Evolutionary conservation across 2,329 filamentous ascomycete species (phyloP).

Genomic region (Fusarium ramigenum): DNA sequence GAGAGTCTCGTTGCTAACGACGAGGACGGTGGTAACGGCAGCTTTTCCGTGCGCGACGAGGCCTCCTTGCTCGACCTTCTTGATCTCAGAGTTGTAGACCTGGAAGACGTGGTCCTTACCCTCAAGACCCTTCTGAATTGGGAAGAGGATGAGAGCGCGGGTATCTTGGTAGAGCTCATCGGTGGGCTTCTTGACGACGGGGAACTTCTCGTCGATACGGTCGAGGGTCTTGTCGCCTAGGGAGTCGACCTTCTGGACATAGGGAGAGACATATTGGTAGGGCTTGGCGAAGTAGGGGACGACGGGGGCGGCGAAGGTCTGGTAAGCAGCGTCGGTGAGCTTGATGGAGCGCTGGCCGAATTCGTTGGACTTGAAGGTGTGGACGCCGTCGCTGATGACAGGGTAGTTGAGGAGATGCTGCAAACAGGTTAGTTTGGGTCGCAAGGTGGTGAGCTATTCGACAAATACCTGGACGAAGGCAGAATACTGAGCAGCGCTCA

Average conservation of each 20-base stretch:
- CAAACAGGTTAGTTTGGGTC: slow-evolving; percentile 1
- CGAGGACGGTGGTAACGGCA: slow-evolving; percentile 71
- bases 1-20: slow-evolving; percentile 72
- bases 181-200: slow-evolving; percentile 79
- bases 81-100: slow-evolving; percentile 67
- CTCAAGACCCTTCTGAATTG: slow-evolving; percentile 69
- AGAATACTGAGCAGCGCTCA: slow-evolving; percentile 55
- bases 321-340: slow-evolving; percentile 78
- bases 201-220: slow-evolving; percentile 76
- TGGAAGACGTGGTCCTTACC: slow-evolving; percentile 69
- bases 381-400: slow-evolving; percentile 79
- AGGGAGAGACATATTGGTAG: slow-evolving; percentile 84
- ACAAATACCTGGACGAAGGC: slow-evolving; percentile 56
- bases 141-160: slow-evolving; percentile 68
- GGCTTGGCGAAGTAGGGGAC: slow-evolving; percentile 77
- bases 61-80: slow-evolving; percentile 71
- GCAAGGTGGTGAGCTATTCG: not conserved
- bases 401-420: slow-evolving; percentile 90
- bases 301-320: slow-evolving; percentile 79
- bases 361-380: slow-evolving; percentile 81
- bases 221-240: slow-evolving; percentile 77
- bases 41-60: slow-evolving; percentile 76
- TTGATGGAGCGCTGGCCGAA: slow-evolving; percentile 85
- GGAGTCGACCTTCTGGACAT: slow-evolving; percentile 82
- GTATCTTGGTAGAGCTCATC: slow-evolving; percentile 73